Percentiles rank a stretch among this genome's conserved stretches.
phyloP scores from a whole-genome alignment of 192 early-diverging fungal species.

The Obelidium mucronatum region DNA sequence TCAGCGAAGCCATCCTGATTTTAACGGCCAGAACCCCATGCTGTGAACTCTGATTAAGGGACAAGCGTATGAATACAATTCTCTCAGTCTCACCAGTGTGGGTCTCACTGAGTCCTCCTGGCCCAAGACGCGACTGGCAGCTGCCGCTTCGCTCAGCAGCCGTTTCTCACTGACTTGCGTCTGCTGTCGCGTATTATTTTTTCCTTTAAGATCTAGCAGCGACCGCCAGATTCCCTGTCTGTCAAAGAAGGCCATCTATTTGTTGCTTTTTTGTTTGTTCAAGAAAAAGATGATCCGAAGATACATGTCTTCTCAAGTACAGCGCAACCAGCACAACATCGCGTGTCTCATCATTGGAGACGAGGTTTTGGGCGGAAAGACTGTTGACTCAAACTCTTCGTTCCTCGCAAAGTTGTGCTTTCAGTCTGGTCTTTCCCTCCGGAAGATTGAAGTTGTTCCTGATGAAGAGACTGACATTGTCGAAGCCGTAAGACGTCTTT shows the following conservation, averaged over 20 bases:
- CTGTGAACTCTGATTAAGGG: neutral
- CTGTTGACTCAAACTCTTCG: conserved; percentile 65
- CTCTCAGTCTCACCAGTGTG: neutral
- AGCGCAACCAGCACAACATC: too few species aligned
- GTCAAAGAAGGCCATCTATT: conserved; percentile 29
- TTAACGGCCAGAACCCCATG: conserved; percentile 30
- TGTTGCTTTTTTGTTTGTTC: too few species aligned
- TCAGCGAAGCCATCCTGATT: conserved; percentile 24
- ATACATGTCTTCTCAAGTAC: too few species aligned
- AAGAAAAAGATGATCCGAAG: too few species aligned
- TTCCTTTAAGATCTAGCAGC: neutral
- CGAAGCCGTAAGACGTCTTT: conserved; percentile 56
- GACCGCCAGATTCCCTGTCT: neutral
- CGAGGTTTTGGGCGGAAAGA: conserved; percentile 78
- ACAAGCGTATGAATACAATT: neutral
- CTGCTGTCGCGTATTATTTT: neutral
- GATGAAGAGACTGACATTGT: conserved; percentile 58
- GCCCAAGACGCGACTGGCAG: conserved; percentile 2
- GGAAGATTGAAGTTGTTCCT: conserved; percentile 61
- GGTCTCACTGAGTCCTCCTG: conserved; percentile 24
- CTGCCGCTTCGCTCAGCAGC: conserved; percentile 11
- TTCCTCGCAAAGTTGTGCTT: conserved; percentile 65
- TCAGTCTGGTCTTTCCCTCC: conserved; percentile 63
- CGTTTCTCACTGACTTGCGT: neutral
- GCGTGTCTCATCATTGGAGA: conserved; percentile 67